These are phyloP conservation scores for Emergomyces africanus DNA, from an alignment of 2,329 filamentous ascomycete species.

Conservation along the genomic window DNA sequence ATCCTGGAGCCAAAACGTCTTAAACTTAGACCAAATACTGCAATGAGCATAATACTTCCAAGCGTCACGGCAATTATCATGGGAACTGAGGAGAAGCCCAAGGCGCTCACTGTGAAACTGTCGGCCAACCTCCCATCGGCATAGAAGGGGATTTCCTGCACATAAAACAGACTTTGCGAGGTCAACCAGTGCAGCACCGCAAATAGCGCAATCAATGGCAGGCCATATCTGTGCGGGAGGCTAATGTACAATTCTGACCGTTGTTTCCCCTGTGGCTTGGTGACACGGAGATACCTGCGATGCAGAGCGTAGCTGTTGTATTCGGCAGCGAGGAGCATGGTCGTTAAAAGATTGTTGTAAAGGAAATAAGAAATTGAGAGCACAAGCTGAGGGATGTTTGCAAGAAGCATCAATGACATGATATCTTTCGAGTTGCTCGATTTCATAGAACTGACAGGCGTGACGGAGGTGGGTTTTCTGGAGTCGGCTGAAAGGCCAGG, in stretches of 20 bases:
- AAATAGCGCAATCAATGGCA: conserved; percentile 26
- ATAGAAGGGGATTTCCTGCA: conserved; percentile 19
- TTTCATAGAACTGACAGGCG: not conserved
- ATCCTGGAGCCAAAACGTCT: conserved; percentile 14
- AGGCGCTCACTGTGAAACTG: conserved; percentile 9
- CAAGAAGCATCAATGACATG: conserved; percentile 12
- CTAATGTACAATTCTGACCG: conserved; percentile 34
- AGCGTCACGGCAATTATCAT: conserved; percentile 12
- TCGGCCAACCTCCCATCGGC: conserved; percentile 6
- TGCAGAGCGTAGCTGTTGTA: conserved; percentile 31
- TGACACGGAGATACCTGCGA: conserved; percentile 32
- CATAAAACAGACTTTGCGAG: conserved; percentile 36
- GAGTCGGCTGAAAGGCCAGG: not conserved
- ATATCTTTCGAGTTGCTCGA: not conserved
- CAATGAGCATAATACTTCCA: conserved; percentile 8
- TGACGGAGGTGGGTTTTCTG: not conserved
- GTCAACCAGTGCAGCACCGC: conserved; percentile 37
- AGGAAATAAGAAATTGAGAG: conserved; percentile 25
- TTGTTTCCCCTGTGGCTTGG: conserved; percentile 19
- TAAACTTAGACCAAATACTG: conserved; percentile 9
- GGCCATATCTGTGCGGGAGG: conserved; percentile 33
- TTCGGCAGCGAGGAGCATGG: conserved; percentile 37
- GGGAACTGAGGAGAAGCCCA: conserved; percentile 15
- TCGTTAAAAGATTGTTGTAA: conserved; percentile 29
- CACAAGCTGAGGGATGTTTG: conserved; percentile 24